These are phyloP conservation scores for Chamaecyparis obtusa DNA, from an alignment of 75 land plant genomes.

Conservation along the genomic window DNA sequence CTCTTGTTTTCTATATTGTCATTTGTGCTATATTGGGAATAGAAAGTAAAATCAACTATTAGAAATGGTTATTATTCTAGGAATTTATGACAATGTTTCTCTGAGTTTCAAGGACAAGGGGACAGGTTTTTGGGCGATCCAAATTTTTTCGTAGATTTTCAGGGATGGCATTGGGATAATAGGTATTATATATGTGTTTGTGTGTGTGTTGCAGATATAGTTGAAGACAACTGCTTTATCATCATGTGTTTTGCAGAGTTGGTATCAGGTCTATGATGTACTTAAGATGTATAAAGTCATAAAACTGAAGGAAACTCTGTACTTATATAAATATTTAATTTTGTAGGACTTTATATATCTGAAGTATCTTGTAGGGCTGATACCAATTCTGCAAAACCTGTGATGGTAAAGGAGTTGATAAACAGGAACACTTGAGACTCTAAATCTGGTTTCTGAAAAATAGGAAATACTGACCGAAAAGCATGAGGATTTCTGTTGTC, in stretches of 20 bases:
- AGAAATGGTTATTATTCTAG: too few relatives aligned
- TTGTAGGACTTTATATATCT: conserved; percentile 24
- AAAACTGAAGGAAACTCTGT: conserved; percentile 23
- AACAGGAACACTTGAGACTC: conserved; percentile 72
- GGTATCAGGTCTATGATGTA: conserved; percentile 15
- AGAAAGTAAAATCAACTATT: too few relatives aligned
- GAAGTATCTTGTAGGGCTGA: conserved; percentile 18
- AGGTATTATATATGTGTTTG: too few relatives aligned
- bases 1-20: too few relatives aligned
- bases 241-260: conserved; percentile 7
- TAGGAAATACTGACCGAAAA: conserved; percentile 85
- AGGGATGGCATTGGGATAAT: too few relatives aligned
- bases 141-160: too few relatives aligned
- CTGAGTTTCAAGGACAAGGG: too few relatives aligned
- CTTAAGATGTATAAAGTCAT: conserved; percentile 25
- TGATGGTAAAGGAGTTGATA: conserved; percentile 39
- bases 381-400: conserved; percentile 2
- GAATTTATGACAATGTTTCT: too few relatives aligned
- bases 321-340: too few relatives aligned
- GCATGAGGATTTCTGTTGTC: conserved; percentile 71
- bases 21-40: too few relatives aligned
- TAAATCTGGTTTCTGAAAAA: conserved; percentile 75
- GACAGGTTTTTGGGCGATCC: too few relatives aligned
- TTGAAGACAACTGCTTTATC: conserved; percentile 26
- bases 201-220: conserved; percentile 18